phyloP scores from a whole-genome alignment of 2,329 filamentous ascomycete genomes.

The Neurospora crassa region DNA sequence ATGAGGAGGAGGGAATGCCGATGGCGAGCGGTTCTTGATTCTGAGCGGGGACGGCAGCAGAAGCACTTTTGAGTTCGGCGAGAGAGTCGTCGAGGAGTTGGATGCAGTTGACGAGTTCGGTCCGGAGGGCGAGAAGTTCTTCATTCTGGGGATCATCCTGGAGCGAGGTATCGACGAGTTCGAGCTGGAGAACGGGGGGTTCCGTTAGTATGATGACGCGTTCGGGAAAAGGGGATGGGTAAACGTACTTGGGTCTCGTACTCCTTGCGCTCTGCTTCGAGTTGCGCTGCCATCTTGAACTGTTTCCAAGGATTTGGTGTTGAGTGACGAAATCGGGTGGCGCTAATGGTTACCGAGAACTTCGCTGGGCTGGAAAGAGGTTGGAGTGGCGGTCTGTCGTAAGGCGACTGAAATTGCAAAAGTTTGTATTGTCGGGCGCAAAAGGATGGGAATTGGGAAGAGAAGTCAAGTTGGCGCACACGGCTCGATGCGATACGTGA shows the following conservation, averaged over 20 bases:
- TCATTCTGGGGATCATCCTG: constrained; percentile 71
- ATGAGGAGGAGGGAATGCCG: constrained; percentile 21
- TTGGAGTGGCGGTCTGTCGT: background rate
- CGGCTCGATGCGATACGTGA: background rate
- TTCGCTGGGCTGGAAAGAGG: background rate
- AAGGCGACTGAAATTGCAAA: background rate
- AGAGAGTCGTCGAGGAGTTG: constrained; percentile 69
- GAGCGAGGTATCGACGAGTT: constrained; percentile 65
- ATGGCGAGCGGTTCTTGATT: constrained; percentile 35
- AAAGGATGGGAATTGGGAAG: background rate
- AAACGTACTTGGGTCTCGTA: constrained; percentile 46
- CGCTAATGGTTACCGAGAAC: background rate
- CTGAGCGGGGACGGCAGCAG: constrained; percentile 16
- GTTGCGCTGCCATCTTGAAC: constrained; percentile 28
- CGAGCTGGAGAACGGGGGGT: constrained; percentile 44
- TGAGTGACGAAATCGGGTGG: background rate
- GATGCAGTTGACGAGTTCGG: constrained; percentile 76
- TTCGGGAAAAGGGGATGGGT: constrained; percentile 11
- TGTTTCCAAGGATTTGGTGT: background rate
- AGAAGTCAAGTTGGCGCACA: background rate
- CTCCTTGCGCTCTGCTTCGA: constrained; percentile 43
- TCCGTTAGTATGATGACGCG: background rate
- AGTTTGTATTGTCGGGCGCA: background rate
- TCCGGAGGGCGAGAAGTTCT: constrained; percentile 67
- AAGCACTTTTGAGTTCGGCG: constrained; percentile 56